Conservation (phyloP, 2,329 filamentous ascomycete species). For the Fusarium subglutinans region DNA sequence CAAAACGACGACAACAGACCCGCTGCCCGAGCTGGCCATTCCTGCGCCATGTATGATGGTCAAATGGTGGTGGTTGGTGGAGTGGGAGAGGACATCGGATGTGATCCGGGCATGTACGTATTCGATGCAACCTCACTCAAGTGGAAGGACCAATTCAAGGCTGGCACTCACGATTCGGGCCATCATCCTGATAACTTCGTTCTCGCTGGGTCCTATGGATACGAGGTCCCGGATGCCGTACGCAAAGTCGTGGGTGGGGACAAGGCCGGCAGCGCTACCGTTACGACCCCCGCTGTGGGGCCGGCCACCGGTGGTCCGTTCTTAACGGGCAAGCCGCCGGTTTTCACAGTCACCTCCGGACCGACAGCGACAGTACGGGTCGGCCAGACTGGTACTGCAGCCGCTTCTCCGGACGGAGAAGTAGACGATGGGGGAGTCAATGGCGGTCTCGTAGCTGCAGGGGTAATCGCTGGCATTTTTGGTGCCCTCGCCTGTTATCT, state of each 20-base stretch:
- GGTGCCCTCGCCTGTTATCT: conserved; percentile 71
- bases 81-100: conserved; percentile 59
- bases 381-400: conserved; percentile 43
- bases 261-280: conserved; percentile 62
- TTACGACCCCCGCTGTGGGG: conserved; percentile 57
- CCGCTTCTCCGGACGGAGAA: not conserved
- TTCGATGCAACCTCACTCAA: conserved; percentile 74
- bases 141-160: conserved; percentile 67
- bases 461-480: conserved; percentile 71
- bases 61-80: conserved; percentile 74
- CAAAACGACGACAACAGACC: conserved; percentile 64
- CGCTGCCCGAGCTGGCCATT: conserved; percentile 55
- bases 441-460: conserved; percentile 56
- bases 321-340: conserved; percentile 73
- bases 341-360: conserved; percentile 71
- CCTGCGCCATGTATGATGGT: conserved; percentile 65
- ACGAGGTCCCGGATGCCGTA: conserved; percentile 63
- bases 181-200: conserved; percentile 60
- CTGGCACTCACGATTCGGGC: conserved; percentile 66
- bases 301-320: conserved; percentile 74
- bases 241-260: conserved; percentile 61
- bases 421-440: conserved; percentile 36
- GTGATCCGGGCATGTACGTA: conserved; percentile 71
- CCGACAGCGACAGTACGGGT: conserved; percentile 55
- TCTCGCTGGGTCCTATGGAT: conserved; percentile 57